A percentile compares a stretch with the other conserved stretches of the same genome.
These are phyloP conservation scores for Chlorella sp. DNA, from an alignment of 139 green algal genomes.

Conservation along the genomic window DNA sequence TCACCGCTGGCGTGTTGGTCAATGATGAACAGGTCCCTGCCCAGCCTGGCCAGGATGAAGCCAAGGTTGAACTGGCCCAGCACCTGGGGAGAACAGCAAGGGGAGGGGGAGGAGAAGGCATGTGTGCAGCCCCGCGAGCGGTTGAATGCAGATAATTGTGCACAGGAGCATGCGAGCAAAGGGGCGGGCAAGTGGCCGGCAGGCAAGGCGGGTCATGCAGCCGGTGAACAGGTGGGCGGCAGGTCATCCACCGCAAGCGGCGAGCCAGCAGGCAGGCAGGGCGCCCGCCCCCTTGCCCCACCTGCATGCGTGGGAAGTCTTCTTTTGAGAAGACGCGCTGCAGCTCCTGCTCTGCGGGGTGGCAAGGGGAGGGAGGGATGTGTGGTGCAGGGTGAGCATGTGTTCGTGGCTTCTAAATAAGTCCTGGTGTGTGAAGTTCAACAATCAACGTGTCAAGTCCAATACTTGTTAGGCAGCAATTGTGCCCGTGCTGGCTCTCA, in stretches of 20 bases:
- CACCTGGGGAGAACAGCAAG: neutral
- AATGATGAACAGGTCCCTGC: constrained; percentile 94
- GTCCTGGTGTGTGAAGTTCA: too few relatives aligned
- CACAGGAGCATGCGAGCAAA: too few relatives aligned
- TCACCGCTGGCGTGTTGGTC: constrained; percentile 89
- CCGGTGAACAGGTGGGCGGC: too few relatives aligned
- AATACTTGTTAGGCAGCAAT: too few relatives aligned
- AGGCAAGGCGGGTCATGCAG: neutral
- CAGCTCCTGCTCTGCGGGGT: constrained; percentile 72
- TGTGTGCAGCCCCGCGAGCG: neutral
- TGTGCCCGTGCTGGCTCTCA: too few relatives aligned
- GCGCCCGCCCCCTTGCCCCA: constrained; percentile 3
- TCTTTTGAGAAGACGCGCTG: constrained; percentile 89
- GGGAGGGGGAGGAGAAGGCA: too few relatives aligned
- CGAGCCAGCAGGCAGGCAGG: neutral
- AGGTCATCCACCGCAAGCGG: too few relatives aligned
- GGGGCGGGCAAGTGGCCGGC: neutral
- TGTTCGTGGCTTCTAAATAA: too few relatives aligned
- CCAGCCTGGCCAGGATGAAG: constrained; percentile 92
- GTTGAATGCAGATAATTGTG: neutral
- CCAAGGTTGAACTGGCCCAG: constrained; percentile 95
- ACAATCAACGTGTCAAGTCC: too few relatives aligned
- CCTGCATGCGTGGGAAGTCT: constrained; percentile 80
- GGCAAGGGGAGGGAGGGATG: neutral
- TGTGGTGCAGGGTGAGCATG: neutral